Percentiles rank a stretch among this genome's conserved stretches.
phyloP scores from a whole-genome alignment of 75 land plant species.

The Gnetum montanum region DNA sequence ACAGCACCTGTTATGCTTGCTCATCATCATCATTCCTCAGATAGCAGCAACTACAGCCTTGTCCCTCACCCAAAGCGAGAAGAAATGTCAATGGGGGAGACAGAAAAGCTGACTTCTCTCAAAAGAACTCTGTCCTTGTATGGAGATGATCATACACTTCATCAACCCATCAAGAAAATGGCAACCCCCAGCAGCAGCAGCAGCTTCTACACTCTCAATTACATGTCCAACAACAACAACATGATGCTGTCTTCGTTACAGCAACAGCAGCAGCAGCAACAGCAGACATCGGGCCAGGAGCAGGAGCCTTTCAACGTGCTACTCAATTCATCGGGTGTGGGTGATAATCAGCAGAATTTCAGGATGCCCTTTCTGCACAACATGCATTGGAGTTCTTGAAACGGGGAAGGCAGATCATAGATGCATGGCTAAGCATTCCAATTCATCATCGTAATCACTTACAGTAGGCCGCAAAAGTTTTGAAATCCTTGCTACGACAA shows the following conservation, averaged over 20 bases:
- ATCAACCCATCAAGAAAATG: neutral
- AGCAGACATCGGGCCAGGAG: conserved; percentile 2
- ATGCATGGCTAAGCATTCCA: too few species aligned
- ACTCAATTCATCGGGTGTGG: too few species aligned
- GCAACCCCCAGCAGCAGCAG: neutral
- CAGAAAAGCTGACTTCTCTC: conserved; percentile 2
- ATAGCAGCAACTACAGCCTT: neutral
- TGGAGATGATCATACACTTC: conserved; percentile 1
- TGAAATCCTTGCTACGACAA: too few species aligned
- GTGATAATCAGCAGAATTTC: conserved; percentile 1
- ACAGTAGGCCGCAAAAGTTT: too few species aligned
- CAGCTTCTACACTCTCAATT: too few species aligned
- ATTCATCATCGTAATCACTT: too few species aligned
- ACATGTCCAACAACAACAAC: neutral
- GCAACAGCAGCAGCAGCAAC: conserved; percentile 2
- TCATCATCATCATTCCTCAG: neutral
- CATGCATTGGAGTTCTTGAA: conserved; percentile 1
- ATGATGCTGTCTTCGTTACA: conserved; percentile 1
- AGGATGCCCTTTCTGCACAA: conserved; percentile 1
- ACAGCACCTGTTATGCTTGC: neutral
- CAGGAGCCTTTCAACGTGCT: neutral
- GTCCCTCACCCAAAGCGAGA: neutral
- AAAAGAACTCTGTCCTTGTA: conserved; percentile 5
- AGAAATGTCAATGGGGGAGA: neutral
- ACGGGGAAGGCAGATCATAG: too few species aligned